Percentiles rank a stretch among this genome's conserved stretches.
These are phyloP conservation scores for Russula sp. DNA, from an alignment of 768 basidiomycete species.

Conservation along the genomic window DNA sequence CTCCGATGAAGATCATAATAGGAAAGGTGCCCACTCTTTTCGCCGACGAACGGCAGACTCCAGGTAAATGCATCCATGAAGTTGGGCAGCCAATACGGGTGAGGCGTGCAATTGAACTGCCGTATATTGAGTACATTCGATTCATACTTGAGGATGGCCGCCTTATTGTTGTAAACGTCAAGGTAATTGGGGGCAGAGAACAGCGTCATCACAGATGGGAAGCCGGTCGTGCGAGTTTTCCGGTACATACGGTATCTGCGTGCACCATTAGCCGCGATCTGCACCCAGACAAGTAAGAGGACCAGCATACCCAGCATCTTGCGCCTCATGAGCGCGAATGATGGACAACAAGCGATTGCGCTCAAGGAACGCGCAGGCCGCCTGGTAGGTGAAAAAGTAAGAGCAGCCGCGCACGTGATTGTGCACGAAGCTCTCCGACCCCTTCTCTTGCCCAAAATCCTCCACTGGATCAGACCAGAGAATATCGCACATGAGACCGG, in stretches of 20 bases:
- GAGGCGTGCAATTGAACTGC: conserved; percentile 95
- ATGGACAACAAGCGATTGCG: conserved; percentile 94
- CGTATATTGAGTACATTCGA: conserved; percentile 98
- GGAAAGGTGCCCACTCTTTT: conserved; percentile 65
- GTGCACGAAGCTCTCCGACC: conserved; percentile 82
- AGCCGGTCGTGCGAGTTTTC: conserved; percentile 95
- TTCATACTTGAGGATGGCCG: conserved; percentile 97
- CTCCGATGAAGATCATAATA: background rate
- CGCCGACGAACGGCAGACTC: conserved; percentile 94
- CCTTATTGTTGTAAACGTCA: conserved; percentile 99
- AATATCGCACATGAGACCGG: conserved; percentile 97
- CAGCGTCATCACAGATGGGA: conserved; percentile 99
- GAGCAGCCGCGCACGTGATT: conserved; percentile 97
- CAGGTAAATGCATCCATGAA: conserved; percentile 98
- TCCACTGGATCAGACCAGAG: conserved; percentile 98
- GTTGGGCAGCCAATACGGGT: conserved; percentile 93
- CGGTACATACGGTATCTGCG: conserved; percentile 94
- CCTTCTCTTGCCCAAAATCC: conserved; percentile 94
- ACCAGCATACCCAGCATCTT: conserved; percentile 79
- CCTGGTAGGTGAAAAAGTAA: conserved; percentile 94
- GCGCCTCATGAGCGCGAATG: conserved; percentile 96
- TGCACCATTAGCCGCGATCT: background rate
- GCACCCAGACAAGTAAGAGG: background rate
- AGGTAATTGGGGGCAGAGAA: conserved; percentile 98
- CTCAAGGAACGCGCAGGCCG: conserved; percentile 95